These are phyloP conservation scores for Solanum etuberosum DNA, from an alignment of 257 asterid genomes.

Conservation along the genomic window DNA sequence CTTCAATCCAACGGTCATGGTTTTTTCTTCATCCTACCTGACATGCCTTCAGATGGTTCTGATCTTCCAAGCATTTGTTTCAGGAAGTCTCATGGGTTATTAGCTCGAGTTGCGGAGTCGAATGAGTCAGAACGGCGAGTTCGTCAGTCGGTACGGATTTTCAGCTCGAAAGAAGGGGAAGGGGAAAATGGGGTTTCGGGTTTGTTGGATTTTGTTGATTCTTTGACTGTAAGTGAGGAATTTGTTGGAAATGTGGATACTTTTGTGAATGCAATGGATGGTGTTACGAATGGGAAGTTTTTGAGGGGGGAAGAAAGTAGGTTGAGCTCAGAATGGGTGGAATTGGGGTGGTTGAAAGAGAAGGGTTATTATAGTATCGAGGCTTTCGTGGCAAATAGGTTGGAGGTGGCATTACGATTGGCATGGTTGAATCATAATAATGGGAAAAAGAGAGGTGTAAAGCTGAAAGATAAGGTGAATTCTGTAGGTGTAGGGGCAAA, in stretches of 20 bases:
- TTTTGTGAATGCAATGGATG: conserved; percentile 56
- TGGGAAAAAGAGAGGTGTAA: conserved; percentile 65
- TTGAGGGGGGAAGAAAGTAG: conserved; percentile 65
- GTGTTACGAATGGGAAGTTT: conserved; percentile 55
- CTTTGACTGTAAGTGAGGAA: conserved; percentile 46
- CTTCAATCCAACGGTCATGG: conserved; percentile 42
- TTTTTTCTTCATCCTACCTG: conserved; percentile 67
- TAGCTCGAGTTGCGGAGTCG: conserved; percentile 36
- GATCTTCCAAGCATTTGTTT: conserved; percentile 69
- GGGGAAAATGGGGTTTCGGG: conserved; percentile 7
- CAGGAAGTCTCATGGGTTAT: conserved; percentile 61
- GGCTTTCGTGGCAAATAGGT: conserved; percentile 58
- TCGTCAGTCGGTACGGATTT: conserved; percentile 45
- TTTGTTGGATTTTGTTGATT: conserved; percentile 30
- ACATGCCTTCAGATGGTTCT: conserved; percentile 40
- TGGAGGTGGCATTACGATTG: conserved; percentile 76
- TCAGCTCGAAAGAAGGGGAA: conserved; percentile 72
- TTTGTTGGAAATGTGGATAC: conserved; percentile 43
- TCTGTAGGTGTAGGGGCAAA: conserved; percentile 60
- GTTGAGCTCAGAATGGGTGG: conserved; percentile 69
- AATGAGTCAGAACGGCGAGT: conserved; percentile 35
- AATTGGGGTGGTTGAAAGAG: conserved; percentile 77
- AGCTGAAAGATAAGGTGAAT: conserved; percentile 63
- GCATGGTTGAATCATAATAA: conserved; percentile 67
- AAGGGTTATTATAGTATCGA: conserved; percentile 80